phyloP scores from a whole-genome alignment of 75 land plant species.

The Chamaecyparis obtusa region DNA sequence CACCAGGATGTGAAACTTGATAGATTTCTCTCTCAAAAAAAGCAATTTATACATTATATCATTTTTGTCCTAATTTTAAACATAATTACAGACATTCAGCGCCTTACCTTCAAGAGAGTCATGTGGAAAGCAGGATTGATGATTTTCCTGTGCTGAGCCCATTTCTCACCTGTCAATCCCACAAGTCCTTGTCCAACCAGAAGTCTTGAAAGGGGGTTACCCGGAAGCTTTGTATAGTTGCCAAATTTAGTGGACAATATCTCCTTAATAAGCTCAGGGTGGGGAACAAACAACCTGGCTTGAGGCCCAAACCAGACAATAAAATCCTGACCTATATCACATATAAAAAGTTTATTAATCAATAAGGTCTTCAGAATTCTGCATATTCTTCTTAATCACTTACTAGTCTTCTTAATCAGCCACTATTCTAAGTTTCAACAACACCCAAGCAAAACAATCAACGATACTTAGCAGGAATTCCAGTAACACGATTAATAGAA shows the following conservation, averaged over 20 bases:
- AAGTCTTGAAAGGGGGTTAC: not conserved
- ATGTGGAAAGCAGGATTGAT: conserved; percentile 40
- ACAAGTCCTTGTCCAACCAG: conserved; percentile 15
- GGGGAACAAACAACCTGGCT: conserved; percentile 10
- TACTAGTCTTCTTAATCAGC: not conserved
- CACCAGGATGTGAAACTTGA: not conserved
- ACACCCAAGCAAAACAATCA: too few relatives aligned
- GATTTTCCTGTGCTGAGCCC: conserved; percentile 30
- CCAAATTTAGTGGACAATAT: conserved; percentile 18
- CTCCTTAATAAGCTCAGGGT: conserved; percentile 24
- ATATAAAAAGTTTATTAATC: not conserved
- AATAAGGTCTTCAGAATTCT: not conserved
- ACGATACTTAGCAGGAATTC: not conserved
- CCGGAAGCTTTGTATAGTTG: not conserved
- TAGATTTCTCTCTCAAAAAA: not conserved
- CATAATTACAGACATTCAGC: not conserved
- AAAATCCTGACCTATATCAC: conserved; percentile 15
- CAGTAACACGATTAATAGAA: not conserved
- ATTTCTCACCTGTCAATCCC: conserved; percentile 35
- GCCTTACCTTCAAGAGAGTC: conserved; percentile 44
- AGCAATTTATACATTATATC: not conserved
- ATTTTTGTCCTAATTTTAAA: not conserved
- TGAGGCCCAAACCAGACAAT: conserved; percentile 18
- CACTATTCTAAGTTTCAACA: not conserved
- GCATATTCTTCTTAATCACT: too few relatives aligned